Evolutionary conservation across 768 basidiomycete genomes (phyloP), one percentile per base, ranked within the genome.

Genomic region (Megacollybia marginata): DNA sequence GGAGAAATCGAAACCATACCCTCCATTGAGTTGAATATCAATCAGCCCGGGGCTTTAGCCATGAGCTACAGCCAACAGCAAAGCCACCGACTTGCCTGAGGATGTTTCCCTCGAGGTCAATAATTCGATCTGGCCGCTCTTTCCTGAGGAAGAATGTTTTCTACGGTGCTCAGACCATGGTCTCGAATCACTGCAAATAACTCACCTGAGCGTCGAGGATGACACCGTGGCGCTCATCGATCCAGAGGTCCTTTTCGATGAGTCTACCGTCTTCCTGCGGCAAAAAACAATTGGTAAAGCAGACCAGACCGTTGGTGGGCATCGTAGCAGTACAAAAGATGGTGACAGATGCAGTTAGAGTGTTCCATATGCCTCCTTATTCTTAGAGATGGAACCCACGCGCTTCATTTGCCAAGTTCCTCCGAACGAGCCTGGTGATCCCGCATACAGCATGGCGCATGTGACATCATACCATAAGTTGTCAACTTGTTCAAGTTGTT

Each of bases 21-120:
- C 92, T 33, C 92, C 92, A 55, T 95, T 94, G 53, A 95, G 83
- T 59, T 95, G 92, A 15, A 86, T 80, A 66, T 94, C 92, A 46
- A 94, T 75, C 58, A 85, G 78, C 12, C 92, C 92, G 2, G 92
- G 92, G 62, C 88, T 91, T 55, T 13, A 48, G 52, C 32, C 13
- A 42, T 57, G 33, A 52, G 18, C 28, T 34, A 13, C 34, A 48
- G 31, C 16, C 49, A 49, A 2, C 16, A 34, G 28, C 18, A 15
- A 33, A 12, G 11, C 18, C 15, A 43, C 34, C 19, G 13, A 55
- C 63, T 50, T 60, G 78, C 81, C 86, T 87, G 33, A 93, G 69
- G 55, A 93, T 85, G 63, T 85, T 83, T 12, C 90, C 89, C 1
- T 71, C 74, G 6, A 92, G 67, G 59, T 93, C 83, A 48, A 93